Evolutionary conservation across 306 rosid species (phyloP), one percentile per base, ranked within the genome.

Genomic region (Rosa chinensis): DNA sequence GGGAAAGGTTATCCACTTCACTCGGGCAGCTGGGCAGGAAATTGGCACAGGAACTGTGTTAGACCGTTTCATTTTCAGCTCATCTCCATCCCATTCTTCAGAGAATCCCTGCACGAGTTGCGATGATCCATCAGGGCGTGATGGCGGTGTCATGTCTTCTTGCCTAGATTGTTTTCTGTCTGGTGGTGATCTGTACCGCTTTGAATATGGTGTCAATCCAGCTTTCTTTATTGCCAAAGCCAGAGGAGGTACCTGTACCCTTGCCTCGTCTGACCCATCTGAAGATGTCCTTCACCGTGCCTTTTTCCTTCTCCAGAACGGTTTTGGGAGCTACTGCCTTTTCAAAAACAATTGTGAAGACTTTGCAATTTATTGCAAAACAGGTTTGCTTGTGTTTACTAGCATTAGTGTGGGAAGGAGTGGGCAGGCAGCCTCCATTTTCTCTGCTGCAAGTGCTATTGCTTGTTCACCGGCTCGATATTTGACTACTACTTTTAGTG

Each of bases 361-460:
- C 82, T 94, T 92, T 53, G 95, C 97, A 3, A 86, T 91, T 63
- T 94, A 94, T 82, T 94, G 97, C 85, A 94, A 94, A 82, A 94
- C 97, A 9, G 95, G 93, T 0, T 75, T 92, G 85, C 90, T 89
- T 37, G 82, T 85, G 44, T 20, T 21, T 53, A 69, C 85, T 14
- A 55, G 40, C 70, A 80, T 81, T 20, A 78, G 86, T 2, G 85
- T 85, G 7, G 93, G 97, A 13, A 59, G 85, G 78, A 89, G 97
- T 37, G 93, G 97, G 13, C 97, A 91, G 76, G 89, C 88, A 16
- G 74, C 90, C 2, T 87, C 97, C n/a, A 32, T 53, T 17, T 1
- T 82, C 21, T 32, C 35, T 17, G 97, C 85, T 17, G 85, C 86
- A 3, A 66, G 81, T 82, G 77, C 86, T 10, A 20, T 84, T 21